Evolutionary conservation across 345 rosid genomes (phyloP).

Genomic region (Dovyalis caffra): DNA sequence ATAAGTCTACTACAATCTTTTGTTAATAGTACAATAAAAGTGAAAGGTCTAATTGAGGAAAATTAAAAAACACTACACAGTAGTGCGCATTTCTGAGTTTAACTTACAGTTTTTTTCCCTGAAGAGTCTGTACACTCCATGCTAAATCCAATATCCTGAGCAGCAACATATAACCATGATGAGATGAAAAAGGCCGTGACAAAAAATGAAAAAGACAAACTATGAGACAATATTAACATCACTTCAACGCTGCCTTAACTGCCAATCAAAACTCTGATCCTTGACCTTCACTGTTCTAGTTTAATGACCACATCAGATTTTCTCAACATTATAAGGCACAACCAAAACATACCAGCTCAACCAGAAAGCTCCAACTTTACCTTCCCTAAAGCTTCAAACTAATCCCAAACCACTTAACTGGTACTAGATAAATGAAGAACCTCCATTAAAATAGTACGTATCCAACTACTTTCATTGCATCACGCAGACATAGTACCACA

Average conservation of each 20-base stretch:
- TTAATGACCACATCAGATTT: neutral
- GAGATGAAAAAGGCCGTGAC: neutral
- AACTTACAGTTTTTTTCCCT: slow-evolving; percentile 78
- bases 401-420: neutral
- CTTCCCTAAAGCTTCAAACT: neutral
- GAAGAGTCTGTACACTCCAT: slow-evolving; percentile 68
- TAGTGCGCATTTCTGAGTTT: neutral
- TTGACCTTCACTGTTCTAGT: neutral
- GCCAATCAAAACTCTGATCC: neutral
- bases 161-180: neutral
- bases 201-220: neutral
- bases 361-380: too few species aligned
- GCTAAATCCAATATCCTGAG: slow-evolving; percentile 94
- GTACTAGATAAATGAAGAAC: neutral
- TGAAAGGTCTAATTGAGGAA: neutral
- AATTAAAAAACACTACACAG: neutral
- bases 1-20: neutral
- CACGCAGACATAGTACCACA: neutral
- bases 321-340: neutral
- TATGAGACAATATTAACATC: neutral
- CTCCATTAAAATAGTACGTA: neutral
- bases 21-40: neutral
- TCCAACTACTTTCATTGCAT: neutral
- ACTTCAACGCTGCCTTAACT: neutral
- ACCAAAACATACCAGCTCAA: neutral